A percentile compares a stretch with the other conserved stretches of the same genome.
These are phyloP conservation scores for Cladosporium austrohemisphaericum DNA, from an alignment of 2,329 filamentous ascomycete genomes.

Conservation along the genomic window DNA sequence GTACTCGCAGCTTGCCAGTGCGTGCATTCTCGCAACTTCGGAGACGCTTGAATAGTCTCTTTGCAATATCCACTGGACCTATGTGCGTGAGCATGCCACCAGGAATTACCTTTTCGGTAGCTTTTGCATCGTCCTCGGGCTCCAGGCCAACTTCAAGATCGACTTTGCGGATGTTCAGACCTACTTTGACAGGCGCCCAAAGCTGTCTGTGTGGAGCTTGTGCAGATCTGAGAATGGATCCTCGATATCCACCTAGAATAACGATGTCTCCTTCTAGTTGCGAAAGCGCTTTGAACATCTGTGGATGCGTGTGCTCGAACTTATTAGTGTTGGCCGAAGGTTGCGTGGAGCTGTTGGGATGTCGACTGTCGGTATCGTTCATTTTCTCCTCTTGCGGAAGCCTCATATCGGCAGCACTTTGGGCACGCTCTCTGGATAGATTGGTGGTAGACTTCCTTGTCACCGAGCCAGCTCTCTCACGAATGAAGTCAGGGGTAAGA, in stretches of 20 bases:
- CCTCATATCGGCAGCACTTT: conserved; percentile 6
- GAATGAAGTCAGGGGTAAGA: conserved; percentile 30
- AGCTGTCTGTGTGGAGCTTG: conserved; percentile 79
- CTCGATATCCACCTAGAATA: conserved; percentile 83
- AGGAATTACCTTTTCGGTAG: conserved; percentile 77
- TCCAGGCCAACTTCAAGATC: conserved; percentile 83
- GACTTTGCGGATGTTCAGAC: conserved; percentile 84
- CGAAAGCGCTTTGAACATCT: conserved; percentile 57
- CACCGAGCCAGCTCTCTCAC: conserved; percentile 25
- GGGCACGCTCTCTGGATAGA: neutral
- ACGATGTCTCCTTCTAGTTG: conserved; percentile 79
- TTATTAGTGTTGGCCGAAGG: conserved; percentile 21
- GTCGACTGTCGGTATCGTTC: conserved; percentile 26
- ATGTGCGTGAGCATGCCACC: conserved; percentile 89
- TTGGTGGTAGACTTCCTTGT: conserved; percentile 15
- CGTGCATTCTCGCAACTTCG: conserved; percentile 69
- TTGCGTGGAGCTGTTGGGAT: conserved; percentile 24
- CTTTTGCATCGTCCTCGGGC: conserved; percentile 72
- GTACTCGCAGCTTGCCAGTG: conserved; percentile 68
- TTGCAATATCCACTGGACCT: conserved; percentile 85
- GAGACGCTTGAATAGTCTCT: conserved; percentile 73
- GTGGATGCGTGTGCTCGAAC: conserved; percentile 41
- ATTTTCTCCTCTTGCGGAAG: conserved; percentile 13
- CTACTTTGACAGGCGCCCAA: conserved; percentile 92
- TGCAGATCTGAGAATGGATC: conserved; percentile 81